Base-by-base conservation (phyloP, 345 rosid genomes). In the Geranium rotundifolium region DNA sequence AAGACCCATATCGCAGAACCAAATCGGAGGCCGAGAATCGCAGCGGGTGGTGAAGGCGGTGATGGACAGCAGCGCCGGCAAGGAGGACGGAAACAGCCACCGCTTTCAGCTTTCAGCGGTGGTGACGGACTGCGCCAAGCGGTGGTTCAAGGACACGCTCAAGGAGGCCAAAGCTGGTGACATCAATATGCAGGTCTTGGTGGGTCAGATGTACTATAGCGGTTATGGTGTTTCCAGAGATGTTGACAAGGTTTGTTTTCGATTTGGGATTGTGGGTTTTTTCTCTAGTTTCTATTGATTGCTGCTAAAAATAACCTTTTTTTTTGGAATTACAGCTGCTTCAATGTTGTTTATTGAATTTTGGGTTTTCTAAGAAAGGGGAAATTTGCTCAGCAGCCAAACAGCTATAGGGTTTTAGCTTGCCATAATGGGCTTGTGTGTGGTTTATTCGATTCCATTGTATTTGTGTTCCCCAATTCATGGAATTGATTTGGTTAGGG, bases 101-200 rank as follows among this genome's bases (percentile, higher is more conserved):
- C 72, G 78, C 19, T 59, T 83, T 61, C 97, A 95, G n/a, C 82
- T 92, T 27, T 87, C 97, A 7, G 83, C 76, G 46, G 93, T 87
- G 57, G 98, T 89, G 3, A 69, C 95, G 7, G 93, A 89, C 68
- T 92, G 98, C 66, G 90, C 82, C 63, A 85, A 84, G 77, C 81
- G 93, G 73, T 92, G 98, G 97, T 92, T 92, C 61, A 86, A 81
- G 62, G 98, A 89, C 54, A 81, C 96, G 0, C 96, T 92, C 55
- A 87, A 89, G 69, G 98, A 89, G 76, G 98, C 98, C 20, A 92
- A 82, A 72, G 77, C 85, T 6, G 98, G 98, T 16, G 95, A 87
- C 76, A 78, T 85, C 54, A 84, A 79, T 66, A 92, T 92, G 98
- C 98, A 92, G 67, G 85, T 89, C 56, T 67, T 92, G 61, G 81